Base-by-base conservation (phyloP, 2,329 filamentous ascomycete species). In the Parastagonospora avenae region DNA sequence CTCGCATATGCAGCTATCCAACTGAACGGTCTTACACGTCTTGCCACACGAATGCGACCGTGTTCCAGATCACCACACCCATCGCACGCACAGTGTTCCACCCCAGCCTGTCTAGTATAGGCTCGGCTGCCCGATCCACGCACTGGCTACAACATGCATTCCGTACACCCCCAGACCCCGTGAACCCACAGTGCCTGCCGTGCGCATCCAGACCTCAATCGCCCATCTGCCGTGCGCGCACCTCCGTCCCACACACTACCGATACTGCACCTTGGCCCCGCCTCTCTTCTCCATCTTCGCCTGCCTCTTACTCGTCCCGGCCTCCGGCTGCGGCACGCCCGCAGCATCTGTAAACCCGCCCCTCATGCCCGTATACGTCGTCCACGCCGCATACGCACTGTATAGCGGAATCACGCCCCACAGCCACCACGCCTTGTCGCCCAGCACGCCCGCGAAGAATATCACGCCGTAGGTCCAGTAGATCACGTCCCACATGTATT, bases 401-500 rank as follows among this genome's bases (percentile, higher is more conserved):
- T 81, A 81, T n/a, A 70, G 52, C 3, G 79, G 79, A n/a, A 81
- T 71, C 0, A 76, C 68, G 4, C 59, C 46, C 72, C 82, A 89
- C 31, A 85, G 59, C 79, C 85, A 84, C 87, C 87, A 90, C 3
- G 79, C 90, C 78, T 88, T 88, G 72, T 97, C 92, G 4, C 94
- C 94, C 41, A 93, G 83, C 27, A 96, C 57, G 12, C 88, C 82
- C 11, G 88, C 92, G n/a, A 88, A 74, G 8, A 87, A 75, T 35
- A 91, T 79, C 46, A 87, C 89, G 9, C 85, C 86, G 87, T 92
- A 97, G 0, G 92, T 97, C 78, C 96, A 91, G 84, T 96, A 97
- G 46, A 96, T 80, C 42, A 96, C 85, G 76, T 99, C 94, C 83
- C 96, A 99, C 89, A 97, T 91, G 80, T 95, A 97, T 77, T 97